Evolutionary conservation across 106 monocot genomes (phyloP), one percentile per base, ranked within the genome.

Genomic region (Phalaenopsis aphrodite): DNA sequence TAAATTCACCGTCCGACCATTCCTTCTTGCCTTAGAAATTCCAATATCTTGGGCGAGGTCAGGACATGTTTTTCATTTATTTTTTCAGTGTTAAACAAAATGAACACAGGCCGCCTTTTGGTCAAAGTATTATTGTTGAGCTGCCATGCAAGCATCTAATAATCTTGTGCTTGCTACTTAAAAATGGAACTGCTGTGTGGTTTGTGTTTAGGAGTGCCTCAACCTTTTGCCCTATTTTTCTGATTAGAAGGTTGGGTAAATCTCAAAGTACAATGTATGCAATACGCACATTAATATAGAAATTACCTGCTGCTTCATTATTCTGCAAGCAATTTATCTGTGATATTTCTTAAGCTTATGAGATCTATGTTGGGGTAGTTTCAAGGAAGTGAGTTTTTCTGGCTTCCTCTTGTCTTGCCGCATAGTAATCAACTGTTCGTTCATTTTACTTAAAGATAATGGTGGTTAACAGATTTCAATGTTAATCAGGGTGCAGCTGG

Each of bases 401-500:
- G 52, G 52, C 52, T 52, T 12, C 52, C 12, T 52, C 1, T 65
- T 23, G 24, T 23, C 64, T 65, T 65, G 64, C 64, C 64, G 24
- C 64, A 65, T 6, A 64, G 21, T n/a, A 23, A 65, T 8, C 1
- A 23, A 65, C 24, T 24, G 64, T 65, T 5, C 24, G 64, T 65
- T 65, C 24, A 24, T 65, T 65, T 65, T 4, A 7, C 64, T 23
- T 30, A 65, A 23, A 65, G 24, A 65, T 8, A 24, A 4, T 65
- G 6, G 21, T 24, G 23, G 64, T 65, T 65, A 65, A 75, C n/a
- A 17, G 43, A 18, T 75, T 43, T 75, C 41, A 75, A 41, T 75
- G 74, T 8, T 84, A 24, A 87, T 77, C 89, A 99, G 98, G 98
- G 88, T 77, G 89, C 87, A 81, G 98, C 87, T 85, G 98, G 98